These are phyloP conservation scores for Fagopyrum esculentum DNA, from an alignment of 148 eudicot genomes.

Conservation along the genomic window DNA sequence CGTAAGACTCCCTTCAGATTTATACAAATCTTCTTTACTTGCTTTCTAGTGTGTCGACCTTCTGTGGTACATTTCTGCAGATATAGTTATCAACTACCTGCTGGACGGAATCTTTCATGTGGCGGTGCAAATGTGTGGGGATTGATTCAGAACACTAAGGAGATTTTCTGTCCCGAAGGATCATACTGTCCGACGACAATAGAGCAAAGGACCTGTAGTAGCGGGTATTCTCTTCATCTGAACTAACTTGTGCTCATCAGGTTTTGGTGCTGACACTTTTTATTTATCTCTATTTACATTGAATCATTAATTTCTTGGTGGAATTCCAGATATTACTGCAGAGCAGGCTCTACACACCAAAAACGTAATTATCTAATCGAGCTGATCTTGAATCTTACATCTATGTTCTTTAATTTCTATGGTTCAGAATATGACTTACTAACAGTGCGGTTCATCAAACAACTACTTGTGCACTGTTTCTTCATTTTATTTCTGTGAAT, in stretches of 20 bases:
- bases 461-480: not conserved
- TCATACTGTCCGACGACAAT: conserved; percentile 71
- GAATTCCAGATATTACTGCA: conserved; percentile 72
- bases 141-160: conserved; percentile 18
- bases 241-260: not conserved
- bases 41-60: not conserved
- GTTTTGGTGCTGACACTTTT: not conserved
- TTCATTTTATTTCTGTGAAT: not conserved
- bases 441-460: not conserved
- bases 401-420: no score
- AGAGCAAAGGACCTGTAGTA: conserved; percentile 41
- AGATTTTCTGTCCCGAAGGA: conserved; percentile 83
- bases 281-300: not conserved
- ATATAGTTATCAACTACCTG: conserved; percentile 64
- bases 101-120: conserved; percentile 63
- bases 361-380: conserved; percentile 42
- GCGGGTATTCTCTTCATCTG: conserved; percentile 48
- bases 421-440: no score
- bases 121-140: conserved; percentile 96
- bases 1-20: conserved; percentile 45
- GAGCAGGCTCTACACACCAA: conserved; percentile 63
- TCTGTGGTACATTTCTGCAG: conserved; percentile 28
- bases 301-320: not conserved
- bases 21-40: not conserved
- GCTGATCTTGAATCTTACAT: no score